Conservation (phyloP, 164 flowering plant genomes). For the Annona cherimola region DNA sequence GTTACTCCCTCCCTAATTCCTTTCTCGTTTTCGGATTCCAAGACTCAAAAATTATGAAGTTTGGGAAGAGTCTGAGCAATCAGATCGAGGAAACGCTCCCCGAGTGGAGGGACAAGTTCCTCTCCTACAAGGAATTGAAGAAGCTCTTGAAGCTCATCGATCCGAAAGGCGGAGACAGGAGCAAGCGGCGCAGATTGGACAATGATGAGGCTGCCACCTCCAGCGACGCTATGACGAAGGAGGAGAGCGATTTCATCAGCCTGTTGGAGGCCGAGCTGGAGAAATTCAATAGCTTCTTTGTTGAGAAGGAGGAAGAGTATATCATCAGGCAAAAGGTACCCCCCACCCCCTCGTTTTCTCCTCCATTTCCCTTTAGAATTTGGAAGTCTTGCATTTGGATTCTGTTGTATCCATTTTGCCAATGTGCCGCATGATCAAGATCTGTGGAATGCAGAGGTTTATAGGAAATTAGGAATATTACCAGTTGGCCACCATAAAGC, state of each 20-base stretch:
- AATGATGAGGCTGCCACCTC: constrained; percentile 15
- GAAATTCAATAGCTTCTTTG: constrained; percentile 78
- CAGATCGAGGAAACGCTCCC: constrained; percentile 93
- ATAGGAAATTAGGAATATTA: neutral
- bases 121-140: constrained; percentile 87
- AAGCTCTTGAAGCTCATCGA: constrained; percentile 56
- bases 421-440: too few relatives aligned
- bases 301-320: constrained; percentile 86
- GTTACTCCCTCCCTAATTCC: neutral
- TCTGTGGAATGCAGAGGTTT: too few relatives aligned
- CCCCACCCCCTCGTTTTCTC: neutral
- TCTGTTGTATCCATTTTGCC: too few relatives aligned
- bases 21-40: neutral
- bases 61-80: constrained; percentile 80
- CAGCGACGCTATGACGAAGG: constrained; percentile 34
- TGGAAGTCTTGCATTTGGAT: neutral
- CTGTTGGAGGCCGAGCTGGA: constrained; percentile 79
- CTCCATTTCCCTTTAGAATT: neutral
- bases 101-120: constrained; percentile 89
- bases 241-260: constrained; percentile 60
- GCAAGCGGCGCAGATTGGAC: constrained; percentile 32
- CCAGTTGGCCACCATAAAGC: neutral
- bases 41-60: constrained; percentile 49
- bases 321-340: constrained; percentile 79
- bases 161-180: constrained; percentile 28